Evolutionary conservation across 2,329 filamentous ascomycete species (phyloP).

Genomic region (Nothophoma quercina): DNA sequence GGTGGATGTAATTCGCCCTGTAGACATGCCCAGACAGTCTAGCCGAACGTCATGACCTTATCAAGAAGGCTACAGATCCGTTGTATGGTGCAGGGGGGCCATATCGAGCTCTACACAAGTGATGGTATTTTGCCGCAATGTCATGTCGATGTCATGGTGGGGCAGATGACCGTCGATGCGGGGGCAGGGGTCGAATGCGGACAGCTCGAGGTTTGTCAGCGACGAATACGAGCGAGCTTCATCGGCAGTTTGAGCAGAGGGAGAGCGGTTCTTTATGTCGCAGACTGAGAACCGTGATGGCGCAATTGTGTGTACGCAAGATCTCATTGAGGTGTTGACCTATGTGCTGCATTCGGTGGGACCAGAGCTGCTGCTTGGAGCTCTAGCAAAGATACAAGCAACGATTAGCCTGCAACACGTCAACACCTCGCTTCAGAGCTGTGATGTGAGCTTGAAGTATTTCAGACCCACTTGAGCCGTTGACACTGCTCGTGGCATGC

Average conservation of each 20-base stretch:
- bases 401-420: background rate
- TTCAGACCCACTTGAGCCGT: constrained; percentile 1
- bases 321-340: background rate
- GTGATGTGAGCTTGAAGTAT: constrained; percentile 1
- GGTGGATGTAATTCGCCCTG: constrained; percentile 29
- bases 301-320: background rate
- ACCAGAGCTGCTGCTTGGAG: background rate
- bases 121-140: constrained; percentile 26
- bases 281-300: constrained; percentile 32
- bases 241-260: background rate
- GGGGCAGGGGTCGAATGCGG: constrained; percentile 12
- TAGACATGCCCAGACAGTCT: constrained; percentile 35
- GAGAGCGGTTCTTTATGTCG: constrained; percentile 14
- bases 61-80: constrained; percentile 30
- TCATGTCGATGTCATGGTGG: constrained; percentile 42
- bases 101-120: constrained; percentile 22
- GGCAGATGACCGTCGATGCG: constrained; percentile 24
- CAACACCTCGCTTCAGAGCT: background rate
- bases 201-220: constrained; percentile 19
- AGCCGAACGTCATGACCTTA: constrained; percentile 41
- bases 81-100: constrained; percentile 16
- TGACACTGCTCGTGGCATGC: constrained; percentile 9
- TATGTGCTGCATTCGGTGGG: background rate
- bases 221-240: background rate
- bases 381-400: background rate